A percentile compares a stretch with the other conserved stretches of the same genome.
Evolutionary conservation across 768 basidiomycete genomes (phyloP).

Genomic region (Leccinum subtestaceum): DNA sequence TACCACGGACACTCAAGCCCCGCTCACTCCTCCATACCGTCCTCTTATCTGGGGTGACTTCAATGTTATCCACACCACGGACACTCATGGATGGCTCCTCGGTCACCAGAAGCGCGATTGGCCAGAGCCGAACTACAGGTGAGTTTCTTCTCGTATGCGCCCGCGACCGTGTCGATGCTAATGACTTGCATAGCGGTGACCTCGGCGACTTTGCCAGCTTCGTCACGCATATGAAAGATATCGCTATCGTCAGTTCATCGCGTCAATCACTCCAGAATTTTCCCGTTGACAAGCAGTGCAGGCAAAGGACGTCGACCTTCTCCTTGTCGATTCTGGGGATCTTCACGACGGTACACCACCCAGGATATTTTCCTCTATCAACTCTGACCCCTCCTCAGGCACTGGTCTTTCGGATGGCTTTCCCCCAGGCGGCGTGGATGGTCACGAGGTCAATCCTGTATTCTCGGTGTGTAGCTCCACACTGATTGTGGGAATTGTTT

Average conservation of each 20-base stretch:
- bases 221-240: conserved; percentile 73
- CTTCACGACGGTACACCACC: conserved; percentile 56
- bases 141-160: conserved; percentile 13
- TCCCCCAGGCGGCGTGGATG: conserved; percentile 55
- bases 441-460: conserved; percentile 52
- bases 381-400: conserved; percentile 37
- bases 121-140: conserved; percentile 78
- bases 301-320: conserved; percentile 74
- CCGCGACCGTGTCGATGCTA: background rate
- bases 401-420: conserved; percentile 74
- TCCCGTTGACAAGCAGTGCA: conserved; percentile 20
- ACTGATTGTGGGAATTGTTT: background rate
- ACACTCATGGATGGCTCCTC: conserved; percentile 78
- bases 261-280: too few species aligned
- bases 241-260: conserved; percentile 63
- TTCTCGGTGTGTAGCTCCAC: background rate
- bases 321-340: conserved; percentile 82
- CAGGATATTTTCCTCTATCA: background rate
- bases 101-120: conserved; percentile 75
- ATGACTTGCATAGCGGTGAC: conserved; percentile 35
- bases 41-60: conserved; percentile 85
- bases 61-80: conserved; percentile 85
- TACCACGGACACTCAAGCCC: conserved; percentile 31
- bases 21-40: conserved; percentile 56
- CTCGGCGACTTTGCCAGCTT: conserved; percentile 89